phyloP scores from a whole-genome alignment of 148 eudicot genomes.

The Euryodendron excelsum region DNA sequence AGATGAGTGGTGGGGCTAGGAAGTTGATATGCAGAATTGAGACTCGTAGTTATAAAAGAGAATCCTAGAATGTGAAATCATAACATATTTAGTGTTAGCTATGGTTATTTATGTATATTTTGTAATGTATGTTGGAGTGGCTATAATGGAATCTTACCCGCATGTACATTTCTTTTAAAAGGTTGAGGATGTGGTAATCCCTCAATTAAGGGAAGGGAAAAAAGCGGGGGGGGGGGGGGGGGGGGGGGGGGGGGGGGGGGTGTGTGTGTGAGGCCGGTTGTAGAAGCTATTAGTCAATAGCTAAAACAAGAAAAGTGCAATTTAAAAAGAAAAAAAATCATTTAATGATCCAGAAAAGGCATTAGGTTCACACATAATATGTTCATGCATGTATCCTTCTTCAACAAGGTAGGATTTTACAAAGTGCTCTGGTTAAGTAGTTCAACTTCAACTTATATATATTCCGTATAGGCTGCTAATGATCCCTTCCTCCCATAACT shows the following conservation, averaged over 20 bases:
- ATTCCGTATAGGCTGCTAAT: constrained; percentile 9
- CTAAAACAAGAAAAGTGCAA: constrained; percentile 15
- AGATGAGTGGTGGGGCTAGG: constrained; percentile 45
- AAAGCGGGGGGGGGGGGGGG: too few relatives aligned
- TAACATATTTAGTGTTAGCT: background rate
- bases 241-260: too few relatives aligned
- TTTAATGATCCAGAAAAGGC: background rate
- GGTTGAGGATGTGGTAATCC: constrained; percentile 15
- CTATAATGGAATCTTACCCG: background rate
- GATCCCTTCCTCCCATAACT: background rate
- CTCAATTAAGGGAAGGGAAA: background rate
- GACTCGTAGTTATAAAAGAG: constrained; percentile 32
- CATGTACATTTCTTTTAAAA: background rate
- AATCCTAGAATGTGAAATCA: constrained; percentile 35
- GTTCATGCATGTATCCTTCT: background rate
- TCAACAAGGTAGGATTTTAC: background rate
- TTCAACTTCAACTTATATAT: constrained; percentile 3
- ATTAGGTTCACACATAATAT: background rate
- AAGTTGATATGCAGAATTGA: constrained; percentile 39
- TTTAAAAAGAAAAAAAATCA: background rate
- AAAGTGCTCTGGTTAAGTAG: background rate
- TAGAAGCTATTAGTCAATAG: constrained; percentile 19
- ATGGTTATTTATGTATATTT: background rate
- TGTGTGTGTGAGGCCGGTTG: too few relatives aligned
- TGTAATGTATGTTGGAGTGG: background rate